A percentile compares a stretch with the other conserved stretches of the same genome.
These are phyloP conservation scores for Colletotrichum sp. DNA, from an alignment of 2,329 filamentous ascomycete species.

Conservation along the genomic window DNA sequence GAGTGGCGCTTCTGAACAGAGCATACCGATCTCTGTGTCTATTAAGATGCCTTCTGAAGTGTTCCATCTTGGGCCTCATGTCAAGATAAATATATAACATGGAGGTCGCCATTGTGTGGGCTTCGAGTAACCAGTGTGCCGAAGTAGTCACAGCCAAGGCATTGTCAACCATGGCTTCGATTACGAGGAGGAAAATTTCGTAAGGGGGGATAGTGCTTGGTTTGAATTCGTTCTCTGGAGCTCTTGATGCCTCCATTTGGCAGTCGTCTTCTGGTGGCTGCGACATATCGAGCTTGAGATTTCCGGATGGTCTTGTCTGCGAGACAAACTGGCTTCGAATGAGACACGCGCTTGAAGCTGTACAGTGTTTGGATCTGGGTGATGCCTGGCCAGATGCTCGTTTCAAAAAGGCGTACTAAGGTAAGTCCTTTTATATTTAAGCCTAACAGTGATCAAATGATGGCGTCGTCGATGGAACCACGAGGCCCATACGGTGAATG, in stretches of 20 bases:
- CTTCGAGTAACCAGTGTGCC: neutral
- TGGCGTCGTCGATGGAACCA: neutral
- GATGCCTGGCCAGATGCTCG: neutral
- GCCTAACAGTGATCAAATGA: neutral
- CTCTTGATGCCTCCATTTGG: neutral
- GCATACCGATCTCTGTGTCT: neutral
- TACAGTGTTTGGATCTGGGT: neutral
- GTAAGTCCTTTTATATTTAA: neutral
- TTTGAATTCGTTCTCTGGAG: neutral
- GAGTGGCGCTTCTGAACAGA: neutral
- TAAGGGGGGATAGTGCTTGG: neutral
- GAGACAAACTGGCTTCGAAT: neutral
- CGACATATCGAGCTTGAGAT: neutral
- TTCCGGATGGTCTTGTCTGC: neutral
- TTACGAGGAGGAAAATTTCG: neutral
- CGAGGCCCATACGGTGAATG: neutral
- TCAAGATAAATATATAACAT: neutral
- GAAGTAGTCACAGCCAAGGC: neutral
- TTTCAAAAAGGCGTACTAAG: neutral
- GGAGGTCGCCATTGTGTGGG: rapidly evolving
- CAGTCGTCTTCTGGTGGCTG: neutral
- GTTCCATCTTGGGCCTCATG: neutral
- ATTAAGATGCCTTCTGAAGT: neutral
- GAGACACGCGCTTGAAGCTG: neutral
- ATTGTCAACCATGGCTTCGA: neutral